Conservation (phyloP, 345 rosid genomes). For the Gossypium raimondii region DNA sequence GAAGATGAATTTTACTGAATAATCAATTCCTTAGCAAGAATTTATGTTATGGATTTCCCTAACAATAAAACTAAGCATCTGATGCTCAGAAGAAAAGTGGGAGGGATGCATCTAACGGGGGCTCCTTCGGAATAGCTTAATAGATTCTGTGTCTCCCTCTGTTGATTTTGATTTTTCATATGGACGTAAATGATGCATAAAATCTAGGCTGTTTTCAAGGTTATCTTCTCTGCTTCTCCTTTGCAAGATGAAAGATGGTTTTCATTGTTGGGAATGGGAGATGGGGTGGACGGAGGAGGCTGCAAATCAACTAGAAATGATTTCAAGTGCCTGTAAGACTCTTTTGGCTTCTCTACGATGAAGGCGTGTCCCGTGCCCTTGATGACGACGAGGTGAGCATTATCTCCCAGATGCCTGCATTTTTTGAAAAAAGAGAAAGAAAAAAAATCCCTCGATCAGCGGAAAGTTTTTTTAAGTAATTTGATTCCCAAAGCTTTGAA, state of each 20-base stretch:
- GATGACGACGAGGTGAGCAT: constrained; percentile 46
- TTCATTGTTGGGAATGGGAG: not conserved
- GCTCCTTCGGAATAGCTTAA: not conserved
- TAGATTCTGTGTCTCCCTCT: not conserved
- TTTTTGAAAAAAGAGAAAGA: not conserved
- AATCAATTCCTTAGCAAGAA: not conserved
- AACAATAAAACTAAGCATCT: not conserved
- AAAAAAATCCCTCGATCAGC: not conserved
- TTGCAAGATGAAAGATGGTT: not conserved
- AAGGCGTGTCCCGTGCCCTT: constrained; percentile 66
- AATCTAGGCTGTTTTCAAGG: not conserved
- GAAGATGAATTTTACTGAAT: not conserved
- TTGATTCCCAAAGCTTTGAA: not conserved
- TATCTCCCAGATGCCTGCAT: constrained; percentile 56
- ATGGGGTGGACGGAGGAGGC: constrained; percentile 8
- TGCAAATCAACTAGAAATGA: constrained; percentile 38
- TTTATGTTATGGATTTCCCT: not conserved
- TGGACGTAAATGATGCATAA: not conserved
- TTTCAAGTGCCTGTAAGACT: constrained; percentile 42
- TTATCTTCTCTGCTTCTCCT: not conserved
- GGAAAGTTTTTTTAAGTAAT: not conserved
- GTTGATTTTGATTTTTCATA: not conserved
- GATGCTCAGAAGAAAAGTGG: not conserved
- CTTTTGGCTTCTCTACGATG: constrained; percentile 50
- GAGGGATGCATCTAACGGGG: not conserved